Base-by-base conservation (phyloP, 352 stramenopile genomes). In the Pythium scleroteichum region DNA sequence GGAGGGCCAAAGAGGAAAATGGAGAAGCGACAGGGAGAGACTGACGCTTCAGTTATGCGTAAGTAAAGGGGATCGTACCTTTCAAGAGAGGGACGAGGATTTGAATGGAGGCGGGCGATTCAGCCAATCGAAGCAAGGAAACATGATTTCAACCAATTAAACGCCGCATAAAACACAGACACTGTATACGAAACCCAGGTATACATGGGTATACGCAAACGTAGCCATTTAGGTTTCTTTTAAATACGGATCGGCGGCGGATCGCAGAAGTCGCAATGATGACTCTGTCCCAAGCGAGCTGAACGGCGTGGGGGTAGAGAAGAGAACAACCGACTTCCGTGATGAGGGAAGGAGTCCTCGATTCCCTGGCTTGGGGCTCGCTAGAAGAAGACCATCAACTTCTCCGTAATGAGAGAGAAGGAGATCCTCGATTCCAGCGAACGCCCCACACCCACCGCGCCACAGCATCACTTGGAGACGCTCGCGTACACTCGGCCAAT, bases 361-460 rank as follows among this genome's bases (percentile, higher is more conserved):
- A 66, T 71, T 59, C 51, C 57, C 45, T 42, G 20, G 0, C 19
- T 7, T 45, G 39, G 0, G 29, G 20, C 0, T 3, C 24, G 16
- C 19, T 23, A 35, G 46, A 57, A 71, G 63, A 71, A 59, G 50
- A 66, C 51, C 55, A 27, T 57, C 56, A n/a, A 62, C 49, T 57
- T 71, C 63, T 71, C 63, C 54, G 63, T 64, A 44, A 71, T 71
- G 64, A 71, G 64, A 66, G 57, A 71, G 58, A 71, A 64, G 58
- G 64, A 66, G 53, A 17, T 52, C 58, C 60, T 56, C 51, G 33
- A 67, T 67, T 60, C 53, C 39, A 29, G 23, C 19, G 24, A n/a
- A 19, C 29, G 29, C 29, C 5, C 29, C 10, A 14, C 1, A 23
- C 17, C n/a, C 33, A 20, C 16, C 8, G 29, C 41, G 2, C 13